Evolutionary conservation across 2,329 filamentous ascomycete species (phyloP).

Genomic region (Curvularia eragrostidis): DNA sequence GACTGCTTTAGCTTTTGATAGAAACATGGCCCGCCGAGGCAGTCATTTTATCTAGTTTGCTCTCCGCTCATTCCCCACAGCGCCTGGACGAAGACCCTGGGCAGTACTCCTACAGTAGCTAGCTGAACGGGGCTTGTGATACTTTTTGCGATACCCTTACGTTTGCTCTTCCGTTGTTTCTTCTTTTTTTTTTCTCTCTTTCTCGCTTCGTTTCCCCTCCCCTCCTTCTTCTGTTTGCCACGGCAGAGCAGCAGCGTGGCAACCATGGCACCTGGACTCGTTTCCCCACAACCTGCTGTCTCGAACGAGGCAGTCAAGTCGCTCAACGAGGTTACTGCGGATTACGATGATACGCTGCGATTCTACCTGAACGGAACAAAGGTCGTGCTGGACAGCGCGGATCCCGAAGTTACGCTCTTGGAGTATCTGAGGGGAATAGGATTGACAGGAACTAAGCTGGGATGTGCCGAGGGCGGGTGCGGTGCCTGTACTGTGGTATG

Average conservation of each 20-base stretch:
- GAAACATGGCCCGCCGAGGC: conserved; percentile 1
- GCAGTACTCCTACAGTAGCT: not conserved
- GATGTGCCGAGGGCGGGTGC: conserved; percentile 95
- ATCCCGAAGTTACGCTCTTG: conserved; percentile 89
- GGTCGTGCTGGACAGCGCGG: conserved; percentile 82
- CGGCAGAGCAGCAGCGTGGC: conserved; percentile 2
- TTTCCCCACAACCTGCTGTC: conserved; percentile 54
- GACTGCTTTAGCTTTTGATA: conserved; percentile 3
- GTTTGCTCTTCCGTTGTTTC: not conserved
- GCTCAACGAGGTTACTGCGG: conserved; percentile 70
- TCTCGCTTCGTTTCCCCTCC: not conserved
- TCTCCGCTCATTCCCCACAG: not conserved
- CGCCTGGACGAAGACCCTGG: conserved; percentile 4
- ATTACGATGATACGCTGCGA: conserved; percentile 84
- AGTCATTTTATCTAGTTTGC: conserved; percentile 1
- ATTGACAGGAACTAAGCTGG: conserved; percentile 93
- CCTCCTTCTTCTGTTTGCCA: not conserved
- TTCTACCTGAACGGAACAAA: conserved; percentile 97
- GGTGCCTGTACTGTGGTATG: conserved; percentile 89
- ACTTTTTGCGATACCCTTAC: not conserved
- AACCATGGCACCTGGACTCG: conserved; percentile 65
- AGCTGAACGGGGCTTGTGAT: not conserved
- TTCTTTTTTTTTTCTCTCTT: not conserved
- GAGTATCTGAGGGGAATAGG: conserved; percentile 94
- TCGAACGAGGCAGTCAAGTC: conserved; percentile 53